Evolutionary conservation across 352 stramenopile species (phyloP).

Genomic region (Globisporangium spinosum): DNA sequence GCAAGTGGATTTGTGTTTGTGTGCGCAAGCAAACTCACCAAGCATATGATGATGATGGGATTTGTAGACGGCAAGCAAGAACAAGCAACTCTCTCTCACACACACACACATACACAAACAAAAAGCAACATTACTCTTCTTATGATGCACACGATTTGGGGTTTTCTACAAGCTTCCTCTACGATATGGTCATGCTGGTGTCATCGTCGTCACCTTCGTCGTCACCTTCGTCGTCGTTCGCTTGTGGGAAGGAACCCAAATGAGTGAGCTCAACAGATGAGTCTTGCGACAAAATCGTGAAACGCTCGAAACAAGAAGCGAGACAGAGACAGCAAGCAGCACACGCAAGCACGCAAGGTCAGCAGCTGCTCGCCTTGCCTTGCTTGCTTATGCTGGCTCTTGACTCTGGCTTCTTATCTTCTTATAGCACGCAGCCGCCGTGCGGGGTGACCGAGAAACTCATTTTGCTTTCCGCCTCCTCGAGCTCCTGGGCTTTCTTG

Average conservation of each 20-base stretch:
- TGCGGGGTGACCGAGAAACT: slow-evolving; percentile 43
- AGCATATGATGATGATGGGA: not conserved
- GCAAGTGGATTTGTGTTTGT: slow-evolving; percentile 2
- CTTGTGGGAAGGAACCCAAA: not conserved
- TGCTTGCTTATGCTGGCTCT: not conserved
- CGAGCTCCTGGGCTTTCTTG: slow-evolving; percentile 58
- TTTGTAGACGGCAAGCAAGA: slow-evolving; percentile 1
- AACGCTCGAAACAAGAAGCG: not conserved
- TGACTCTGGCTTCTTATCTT: not conserved
- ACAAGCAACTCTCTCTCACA: not conserved
- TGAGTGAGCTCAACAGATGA: no score
- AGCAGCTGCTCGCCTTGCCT: not conserved
- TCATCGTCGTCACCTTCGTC: not conserved
- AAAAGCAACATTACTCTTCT: slow-evolving; percentile 12
- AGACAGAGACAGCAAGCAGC: not conserved
- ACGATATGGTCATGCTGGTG: not conserved
- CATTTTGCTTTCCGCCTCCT: slow-evolving; percentile 43
- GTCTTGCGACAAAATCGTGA: not conserved
- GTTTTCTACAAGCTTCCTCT: not conserved
- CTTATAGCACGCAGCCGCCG: slow-evolving; percentile 52
- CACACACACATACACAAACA: not conserved
- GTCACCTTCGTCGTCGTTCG: not conserved
- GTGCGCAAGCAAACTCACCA: not conserved
- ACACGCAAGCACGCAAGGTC: not conserved
- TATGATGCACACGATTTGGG: not conserved